These are phyloP conservation scores for Aegilops longissima DNA, from an alignment of 176 grass and related monocot genomes.

Conservation along the genomic window DNA sequence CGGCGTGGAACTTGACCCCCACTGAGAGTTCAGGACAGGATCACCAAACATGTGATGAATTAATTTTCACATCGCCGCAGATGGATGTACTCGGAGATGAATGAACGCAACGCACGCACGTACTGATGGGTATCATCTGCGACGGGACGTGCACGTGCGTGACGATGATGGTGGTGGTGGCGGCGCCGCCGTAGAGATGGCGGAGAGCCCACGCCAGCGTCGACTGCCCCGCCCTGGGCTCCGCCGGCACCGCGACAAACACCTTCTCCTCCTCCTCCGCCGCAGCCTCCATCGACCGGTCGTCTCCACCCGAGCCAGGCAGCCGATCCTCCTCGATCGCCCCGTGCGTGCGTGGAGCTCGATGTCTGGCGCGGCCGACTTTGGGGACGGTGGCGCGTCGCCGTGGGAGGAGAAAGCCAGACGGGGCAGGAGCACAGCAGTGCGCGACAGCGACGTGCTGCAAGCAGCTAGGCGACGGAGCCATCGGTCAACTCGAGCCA, in stretches of 20 bases:
- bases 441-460: neutral
- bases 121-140: constrained; percentile 79
- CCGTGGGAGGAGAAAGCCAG: neutral
- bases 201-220: constrained; percentile 59
- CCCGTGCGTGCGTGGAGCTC: neutral
- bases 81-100: neutral
- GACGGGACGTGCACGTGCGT: constrained; percentile 62
- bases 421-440: neutral
- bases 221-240: constrained; percentile 44
- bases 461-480: neutral
- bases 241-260: constrained; percentile 53
- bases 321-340: neutral
- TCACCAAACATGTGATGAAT: neutral
- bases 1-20: constrained; percentile 56
- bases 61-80: too few relatives aligned
- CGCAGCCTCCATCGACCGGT: neutral
- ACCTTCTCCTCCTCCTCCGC: constrained; percentile 39
- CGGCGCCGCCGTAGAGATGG: constrained; percentile 15
- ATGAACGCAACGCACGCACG: constrained; percentile 15
- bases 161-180: constrained; percentile 55
- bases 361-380: neutral
- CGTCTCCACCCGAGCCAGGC: neutral
- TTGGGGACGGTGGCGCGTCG: neutral
- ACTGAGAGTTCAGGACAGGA: constrained; percentile 34
- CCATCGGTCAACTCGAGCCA: neutral